Base-by-base conservation (phyloP, 139 green algal species). In the Coelastrella sp. region DNA sequence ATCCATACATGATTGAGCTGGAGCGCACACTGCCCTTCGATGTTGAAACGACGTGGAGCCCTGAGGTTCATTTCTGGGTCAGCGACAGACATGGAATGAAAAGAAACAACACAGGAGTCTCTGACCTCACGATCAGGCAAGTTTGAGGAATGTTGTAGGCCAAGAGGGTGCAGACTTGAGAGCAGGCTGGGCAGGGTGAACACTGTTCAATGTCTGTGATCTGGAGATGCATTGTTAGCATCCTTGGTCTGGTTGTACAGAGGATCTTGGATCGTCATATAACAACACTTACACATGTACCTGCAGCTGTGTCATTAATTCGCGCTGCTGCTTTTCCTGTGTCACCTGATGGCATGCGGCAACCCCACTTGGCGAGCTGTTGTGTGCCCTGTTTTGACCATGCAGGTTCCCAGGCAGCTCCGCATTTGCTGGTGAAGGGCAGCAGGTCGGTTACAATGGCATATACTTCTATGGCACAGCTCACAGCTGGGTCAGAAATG, bases 51-150 rank as follows among this genome's bases (percentile, higher is more conserved):
- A n/a, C 38, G n/a, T 84, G 78, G 78, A 32, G 45, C 37, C 78
- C 78, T 59, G 59, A 84, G 41, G 8, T 84, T 15, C 78, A 84
- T n/a, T 64, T 76, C n/a, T 84, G 78, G 78, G 53, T 64, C 38
- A 84, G 51, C 43, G 37, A 62, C n/a, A 37, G 40, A 30, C 27
- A 75, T 27, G 78, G 78, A 30, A 40, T 84, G 38, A 84, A 84
- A 66, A 40, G 78, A 5, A 84, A 84, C 60, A 34, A 62, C 38
- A 84, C 78, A 30, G 78, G 78, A 32, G 43, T 84, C 8, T 25
- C 78, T 21, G 78, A 84, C 78, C n/a, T 84, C 25, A 84, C 78
- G 19, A 62, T 84, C 25, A 48, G 78, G 78, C 72, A n/a, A n/a
- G n/a, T n/a, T n/a, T 34, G 76, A 11, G 48, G 17, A 15, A 57